Base-by-base conservation (phyloP, 2,329 filamentous ascomycete genomes). In the Epichloe hybrida region DNA sequence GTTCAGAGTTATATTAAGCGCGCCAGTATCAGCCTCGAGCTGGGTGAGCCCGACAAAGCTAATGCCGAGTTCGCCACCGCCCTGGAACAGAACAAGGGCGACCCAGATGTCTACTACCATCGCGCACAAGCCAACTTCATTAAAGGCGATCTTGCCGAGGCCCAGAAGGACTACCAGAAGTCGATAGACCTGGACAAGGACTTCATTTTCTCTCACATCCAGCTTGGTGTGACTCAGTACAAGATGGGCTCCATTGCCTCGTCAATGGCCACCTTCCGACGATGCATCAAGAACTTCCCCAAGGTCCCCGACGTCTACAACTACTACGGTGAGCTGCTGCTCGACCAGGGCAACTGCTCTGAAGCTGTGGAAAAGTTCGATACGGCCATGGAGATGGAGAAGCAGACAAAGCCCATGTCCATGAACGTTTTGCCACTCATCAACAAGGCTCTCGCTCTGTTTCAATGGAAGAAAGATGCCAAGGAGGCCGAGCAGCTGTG, bases 171-270 rank as follows among this genome's bases (percentile, higher is more conserved):
- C 72, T 98, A 98, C 73, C 93, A 98, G 69, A 96, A 95, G 73
- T 97, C 93, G 3, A 98, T 98, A 62, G 93, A 98, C 61, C 79
- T 98, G 34, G 93, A 98, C 74, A 80, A 82, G 59, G 83, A 88
- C 59, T 98, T 98, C 70, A 98, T 98, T 73, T 98, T 95, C 79
- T 97, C 91, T 7, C 93, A 98, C 72, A 98, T 98, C 63, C 93
- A 98, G 71, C 86, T 98, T 42, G 93, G 93, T 67, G 93, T 98
- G 49, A 98, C 93, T 47, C 93, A 98, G 71, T 98, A 98, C 77
- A 98, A 98, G 83, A 94, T 97, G 86, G 93, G 93, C 59, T 95
- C 88, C 34, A 86, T 98, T 52, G 93, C 93, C 7, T 96, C 90
- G 8, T 95, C 90, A 45, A 97, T 97, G 89, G 91, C 93, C 37